Base-by-base conservation (phyloP, 345 rosid genomes). In the Rhizophora apiculata region DNA sequence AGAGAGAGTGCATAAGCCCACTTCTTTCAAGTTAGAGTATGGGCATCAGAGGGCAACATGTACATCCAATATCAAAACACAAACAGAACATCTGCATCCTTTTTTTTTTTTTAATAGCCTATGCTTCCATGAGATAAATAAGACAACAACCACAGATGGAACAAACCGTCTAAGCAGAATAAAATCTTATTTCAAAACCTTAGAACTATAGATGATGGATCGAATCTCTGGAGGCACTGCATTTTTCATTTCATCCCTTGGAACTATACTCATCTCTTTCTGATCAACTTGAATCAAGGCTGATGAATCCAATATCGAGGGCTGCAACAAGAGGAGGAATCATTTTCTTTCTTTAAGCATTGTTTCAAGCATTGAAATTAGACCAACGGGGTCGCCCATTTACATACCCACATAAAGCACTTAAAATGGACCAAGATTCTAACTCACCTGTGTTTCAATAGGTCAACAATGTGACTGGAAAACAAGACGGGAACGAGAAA, bases 231-330 rank as follows among this genome's bases (percentile, higher is more conserved):
- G 19, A 49, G 53, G 51, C 27, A 37, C 68, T 31, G 65, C 75
- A 56, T 76, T 76, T 66, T 76, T 72, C 26, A 39, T 31, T 19
- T 62, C 70, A 46, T 68, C 57, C 48, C 62, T 46, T 8, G 51
- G 46, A 62, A 62, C 66, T 46, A 68, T 36, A 39, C 69, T 56
- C 60, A 43, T 51, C 49, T 77, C 76, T 32, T 62, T 60, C 48
- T 55, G 71, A 70, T 53, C 71, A 54, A 70, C 73, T 32, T 67
- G 65, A 72, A 77, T 57, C n/a, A 57, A 11, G 31, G 51, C 37
- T 3, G 65, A 36, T 1, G 62, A 30, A 27, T 72, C 80, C 80
- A 51, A 31, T 34, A 60, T 60, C 9, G 39, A 36, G 26, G 34
- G 67, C 61, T 36, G 19, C 26, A 58, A 58, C 7, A 11, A 64